Evolutionary conservation across 1,284 basidiomycete genomes (phyloP).

Genomic region (Irpex sp.): DNA sequence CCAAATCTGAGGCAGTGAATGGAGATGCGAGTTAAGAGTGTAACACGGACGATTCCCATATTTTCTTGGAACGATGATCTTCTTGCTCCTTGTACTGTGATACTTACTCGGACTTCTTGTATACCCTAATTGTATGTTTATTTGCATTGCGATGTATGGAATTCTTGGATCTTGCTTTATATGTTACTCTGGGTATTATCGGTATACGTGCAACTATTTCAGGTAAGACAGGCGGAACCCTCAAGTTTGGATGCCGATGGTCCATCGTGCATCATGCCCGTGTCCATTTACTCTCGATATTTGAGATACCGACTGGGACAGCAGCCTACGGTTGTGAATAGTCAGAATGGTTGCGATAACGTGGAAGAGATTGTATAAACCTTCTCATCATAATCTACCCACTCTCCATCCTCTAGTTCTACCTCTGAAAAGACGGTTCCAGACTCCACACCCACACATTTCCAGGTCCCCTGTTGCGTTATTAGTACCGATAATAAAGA

Average conservation of each 20-base stretch:
- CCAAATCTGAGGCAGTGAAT: not conserved
- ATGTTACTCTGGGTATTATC: no score
- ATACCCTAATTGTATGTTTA: not conserved
- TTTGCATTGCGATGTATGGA: no score
- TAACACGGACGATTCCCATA: not conserved
- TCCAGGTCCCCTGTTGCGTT: conserved; percentile 59
- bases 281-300: conserved; percentile 59
- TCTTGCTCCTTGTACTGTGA: not conserved
- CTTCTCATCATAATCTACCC: conserved; percentile 84
- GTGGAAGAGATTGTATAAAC: conserved; percentile 30
- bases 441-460: conserved; percentile 55
- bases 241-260: not conserved
- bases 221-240: no score
- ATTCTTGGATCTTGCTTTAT: no score
- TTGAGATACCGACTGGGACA: conserved; percentile 61
- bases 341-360: not conserved
- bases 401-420: conserved; percentile 61
- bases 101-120: not conserved
- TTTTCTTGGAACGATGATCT: no score
- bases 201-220: no score
- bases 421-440: conserved; percentile 59
- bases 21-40: not conserved
- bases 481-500: conserved; percentile 5
- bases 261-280: conserved; percentile 40
- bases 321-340: conserved; percentile 39